A percentile compares a stretch with the other conserved stretches of the same genome.
These are phyloP conservation scores for Solanum arcanum DNA, from an alignment of 257 asterid species.

Conservation along the genomic window DNA sequence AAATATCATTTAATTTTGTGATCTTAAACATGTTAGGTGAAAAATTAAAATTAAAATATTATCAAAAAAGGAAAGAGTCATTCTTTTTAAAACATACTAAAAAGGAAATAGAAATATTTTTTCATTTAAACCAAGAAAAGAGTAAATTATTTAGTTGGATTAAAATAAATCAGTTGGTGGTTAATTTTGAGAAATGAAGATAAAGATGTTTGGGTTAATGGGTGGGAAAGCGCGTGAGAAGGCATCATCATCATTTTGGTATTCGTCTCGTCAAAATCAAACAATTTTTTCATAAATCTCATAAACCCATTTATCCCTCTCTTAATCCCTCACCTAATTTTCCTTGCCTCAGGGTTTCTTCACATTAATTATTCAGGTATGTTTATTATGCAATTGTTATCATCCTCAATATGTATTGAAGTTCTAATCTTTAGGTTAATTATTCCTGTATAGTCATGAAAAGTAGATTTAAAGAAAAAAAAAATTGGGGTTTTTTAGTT, in stretches of 20 bases:
- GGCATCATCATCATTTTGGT: not conserved
- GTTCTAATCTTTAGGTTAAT: not conserved
- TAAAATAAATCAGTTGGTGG: not conserved
- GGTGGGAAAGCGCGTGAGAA: not conserved
- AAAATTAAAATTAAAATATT: too few species aligned
- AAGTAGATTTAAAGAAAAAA: not conserved
- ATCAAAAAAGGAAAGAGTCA: too few species aligned
- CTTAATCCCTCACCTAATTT: not conserved
- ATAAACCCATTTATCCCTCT: not conserved
- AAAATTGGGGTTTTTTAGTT: not conserved
- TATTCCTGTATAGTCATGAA: not conserved
- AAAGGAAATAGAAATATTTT: too few species aligned
- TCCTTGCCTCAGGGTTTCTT: not conserved
- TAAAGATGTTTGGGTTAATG: not conserved
- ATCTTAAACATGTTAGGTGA: rapidly evolving
- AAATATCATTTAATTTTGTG: too few species aligned
- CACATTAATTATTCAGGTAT: not conserved
- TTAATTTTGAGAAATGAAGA: not conserved
- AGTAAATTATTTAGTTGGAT: not conserved
- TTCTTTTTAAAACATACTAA: too few species aligned
- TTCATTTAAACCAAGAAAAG: too few species aligned
- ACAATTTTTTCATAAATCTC: not conserved
- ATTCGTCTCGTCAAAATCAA: not conserved
- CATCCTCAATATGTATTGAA: not conserved
- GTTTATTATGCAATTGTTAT: not conserved